Evolutionary conservation across 768 basidiomycete genomes (phyloP).

Genomic region (Tremella yokohamensis): DNA sequence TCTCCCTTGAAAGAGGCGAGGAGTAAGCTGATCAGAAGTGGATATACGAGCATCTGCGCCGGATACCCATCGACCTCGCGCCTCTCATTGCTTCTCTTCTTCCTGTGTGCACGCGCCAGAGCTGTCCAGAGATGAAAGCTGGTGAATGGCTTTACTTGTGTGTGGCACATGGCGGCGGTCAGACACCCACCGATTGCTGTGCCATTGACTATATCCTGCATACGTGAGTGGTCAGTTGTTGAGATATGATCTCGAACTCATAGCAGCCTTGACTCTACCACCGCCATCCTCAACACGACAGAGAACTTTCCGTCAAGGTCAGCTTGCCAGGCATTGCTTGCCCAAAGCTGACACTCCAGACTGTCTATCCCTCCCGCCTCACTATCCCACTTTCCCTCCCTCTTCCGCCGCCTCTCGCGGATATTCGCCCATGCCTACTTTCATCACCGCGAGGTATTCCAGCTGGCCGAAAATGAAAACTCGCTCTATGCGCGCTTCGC

Average conservation of each 20-base stretch:
- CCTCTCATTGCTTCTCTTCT: conserved; percentile 46
- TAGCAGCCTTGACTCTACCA: conserved; percentile 81
- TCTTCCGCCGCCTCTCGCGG: conserved; percentile 83
- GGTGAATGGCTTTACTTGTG: conserved; percentile 96
- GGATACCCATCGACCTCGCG: conserved; percentile 50
- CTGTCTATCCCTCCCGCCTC: conserved; percentile 77
- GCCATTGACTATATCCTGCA: conserved; percentile 78
- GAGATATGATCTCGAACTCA: background rate
- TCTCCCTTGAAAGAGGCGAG: background rate
- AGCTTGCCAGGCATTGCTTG: background rate
- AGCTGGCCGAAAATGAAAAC: conserved; percentile 65
- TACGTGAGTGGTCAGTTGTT: conserved; percentile 37
- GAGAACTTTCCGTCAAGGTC: conserved; percentile 88
- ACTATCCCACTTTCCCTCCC: conserved; percentile 79
- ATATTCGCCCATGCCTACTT: conserved; percentile 97
- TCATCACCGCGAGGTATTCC: conserved; percentile 86
- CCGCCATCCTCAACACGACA: conserved; percentile 83
- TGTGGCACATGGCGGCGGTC: conserved; percentile 67
- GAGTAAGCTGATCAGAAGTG: conserved; percentile 53
- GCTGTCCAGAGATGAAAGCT: conserved; percentile 98
- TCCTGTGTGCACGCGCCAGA: conserved; percentile 63
- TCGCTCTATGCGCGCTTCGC: conserved; percentile 86
- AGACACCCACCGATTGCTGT: conserved; percentile 68
- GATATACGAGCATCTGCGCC: conserved; percentile 52
- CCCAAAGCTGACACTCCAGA: conserved; percentile 52